Evolutionary conservation across 805 yeast genomes (phyloP), one percentile per base, ranked within the genome.

Genomic region (Geotrichum ghanense): DNA sequence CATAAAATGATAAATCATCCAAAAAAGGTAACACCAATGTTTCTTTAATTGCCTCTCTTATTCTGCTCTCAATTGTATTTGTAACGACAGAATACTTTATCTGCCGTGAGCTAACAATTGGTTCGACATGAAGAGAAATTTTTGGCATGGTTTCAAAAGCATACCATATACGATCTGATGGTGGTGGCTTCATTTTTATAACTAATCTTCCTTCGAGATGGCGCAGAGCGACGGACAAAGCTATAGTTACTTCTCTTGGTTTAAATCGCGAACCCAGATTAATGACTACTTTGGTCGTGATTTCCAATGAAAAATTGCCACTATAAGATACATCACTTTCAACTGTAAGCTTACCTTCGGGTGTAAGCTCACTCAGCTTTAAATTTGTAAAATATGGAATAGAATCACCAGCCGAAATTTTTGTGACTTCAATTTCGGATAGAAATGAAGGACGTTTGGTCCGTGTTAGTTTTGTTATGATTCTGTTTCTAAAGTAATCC

Each of bases 91-190:
- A 76, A 57, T 84, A 86, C 2, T 86, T 78, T 53, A 92, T 66
- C 53, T 85, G 84, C 47, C 94, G 73, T 3, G 95, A 78, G 53
- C 95, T 83, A 9, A 90, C 86, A n/a, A 86, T 76, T 0, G 98
- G 98, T 61, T 88, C 97, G 44, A 89, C 80, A 27, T 74, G 78
- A 49, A 90, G 60, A 47, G 79, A 82, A 58, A 90, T 63, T 6
- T 72, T 69, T 0, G 98, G 98, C 73, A 81, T 85, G 9, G 73
- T 64, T 51, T 78, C 83, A 61, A 88, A 92, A 1, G 85, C 76
- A 59, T 87, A 92, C 98, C 98, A 92, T 1, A 92, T 57, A 56
- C 98, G 73, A 45, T 78, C 79, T 1, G 95, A 80, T 6, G 98
- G 97, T 1, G 96, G 95, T 1, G 94, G 86, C 59, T 92, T 92